These are phyloP conservation scores for Pythium scleroteichum DNA, from an alignment of 352 stramenopile genomes.

Conservation along the genomic window DNA sequence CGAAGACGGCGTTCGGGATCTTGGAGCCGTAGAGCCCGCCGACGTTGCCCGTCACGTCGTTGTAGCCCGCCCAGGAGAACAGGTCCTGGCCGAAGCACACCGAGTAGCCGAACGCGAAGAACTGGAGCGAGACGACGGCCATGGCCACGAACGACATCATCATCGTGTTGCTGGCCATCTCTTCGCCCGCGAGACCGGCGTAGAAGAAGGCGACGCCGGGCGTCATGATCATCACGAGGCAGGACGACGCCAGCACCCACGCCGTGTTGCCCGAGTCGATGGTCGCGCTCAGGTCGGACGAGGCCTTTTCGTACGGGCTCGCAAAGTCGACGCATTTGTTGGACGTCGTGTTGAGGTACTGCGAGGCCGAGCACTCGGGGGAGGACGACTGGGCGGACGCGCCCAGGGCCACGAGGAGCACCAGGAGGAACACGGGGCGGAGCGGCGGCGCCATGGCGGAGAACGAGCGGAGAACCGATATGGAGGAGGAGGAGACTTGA, in stretches of 20 bases:
- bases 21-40: slow-evolving; percentile 54
- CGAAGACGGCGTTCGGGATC: slow-evolving; percentile 74
- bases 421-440: slow-evolving; percentile 1
- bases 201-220: slow-evolving; percentile 69
- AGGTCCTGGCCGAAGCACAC: slow-evolving; percentile 60
- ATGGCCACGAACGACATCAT: slow-evolving; percentile 82
- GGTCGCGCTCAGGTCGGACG: slow-evolving; percentile 17
- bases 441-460: slow-evolving; percentile 1
- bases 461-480: slow-evolving; percentile 1
- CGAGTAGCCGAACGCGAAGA: slow-evolving; percentile 77
- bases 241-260: slow-evolving; percentile 41
- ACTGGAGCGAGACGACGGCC: slow-evolving; percentile 80
- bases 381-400: background rate
- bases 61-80: slow-evolving; percentile 60
- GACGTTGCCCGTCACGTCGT: slow-evolving; percentile 44
- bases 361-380: slow-evolving; percentile 13
- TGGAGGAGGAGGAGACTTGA: background rate
- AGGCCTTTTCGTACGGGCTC: slow-evolving; percentile 29
- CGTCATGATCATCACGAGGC: slow-evolving; percentile 54
- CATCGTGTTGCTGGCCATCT: slow-evolving; percentile 80
- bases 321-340: slow-evolving; percentile 30
- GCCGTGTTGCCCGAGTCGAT: slow-evolving; percentile 49
- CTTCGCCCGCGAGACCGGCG: slow-evolving; percentile 63
- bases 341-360: slow-evolving; percentile 31
- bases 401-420: slow-evolving; percentile 6